Evolutionary conservation across 1,139 yeast genomes (phyloP).

Genomic region (Blastobotrys niveus): DNA sequence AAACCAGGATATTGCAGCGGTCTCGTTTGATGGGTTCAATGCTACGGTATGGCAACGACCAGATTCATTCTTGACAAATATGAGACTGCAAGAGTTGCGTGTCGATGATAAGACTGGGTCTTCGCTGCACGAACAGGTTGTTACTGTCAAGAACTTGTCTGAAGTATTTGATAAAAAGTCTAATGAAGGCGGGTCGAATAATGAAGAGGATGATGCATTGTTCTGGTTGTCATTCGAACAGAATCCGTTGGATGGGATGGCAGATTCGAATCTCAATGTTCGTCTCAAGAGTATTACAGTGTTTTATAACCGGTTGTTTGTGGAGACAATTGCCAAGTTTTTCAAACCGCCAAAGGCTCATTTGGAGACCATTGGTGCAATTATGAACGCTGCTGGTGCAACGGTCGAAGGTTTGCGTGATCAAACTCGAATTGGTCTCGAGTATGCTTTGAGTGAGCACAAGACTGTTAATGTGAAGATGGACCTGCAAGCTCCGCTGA

Average conservation of each 20-base stretch:
- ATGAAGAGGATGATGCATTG: slow-evolving; percentile 48
- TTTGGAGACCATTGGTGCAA: slow-evolving; percentile 81
- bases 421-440: slow-evolving; percentile 88
- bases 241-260: slow-evolving; percentile 76
- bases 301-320: slow-evolving; percentile 74
- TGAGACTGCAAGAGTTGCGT: slow-evolving; percentile 72
- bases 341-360: slow-evolving; percentile 86
- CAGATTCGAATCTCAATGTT: slow-evolving; percentile 71
- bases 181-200: slow-evolving; percentile 21
- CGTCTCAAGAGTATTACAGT: slow-evolving; percentile 84
- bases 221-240: slow-evolving; percentile 78
- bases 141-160: slow-evolving; percentile 67
- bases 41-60: slow-evolving; percentile 71
- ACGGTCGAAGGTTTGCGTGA: slow-evolving; percentile 86
- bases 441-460: slow-evolving; percentile 90
- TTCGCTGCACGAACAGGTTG: slow-evolving; percentile 74
- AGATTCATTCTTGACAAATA: slow-evolving; percentile 65
- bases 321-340: slow-evolving; percentile 67
- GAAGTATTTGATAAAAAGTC: slow-evolving; percentile 23
- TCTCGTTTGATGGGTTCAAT: slow-evolving; percentile 77
- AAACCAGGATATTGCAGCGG: slow-evolving; percentile 55
- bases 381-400: slow-evolving; percentile 92
- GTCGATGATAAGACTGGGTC: slow-evolving; percentile 81
- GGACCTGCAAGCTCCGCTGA: slow-evolving; percentile 89
- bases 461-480: slow-evolving; percentile 79